Base-by-base conservation (phyloP, 2,329 filamentous ascomycete genomes). In the Lachnellula subtilissima region DNA sequence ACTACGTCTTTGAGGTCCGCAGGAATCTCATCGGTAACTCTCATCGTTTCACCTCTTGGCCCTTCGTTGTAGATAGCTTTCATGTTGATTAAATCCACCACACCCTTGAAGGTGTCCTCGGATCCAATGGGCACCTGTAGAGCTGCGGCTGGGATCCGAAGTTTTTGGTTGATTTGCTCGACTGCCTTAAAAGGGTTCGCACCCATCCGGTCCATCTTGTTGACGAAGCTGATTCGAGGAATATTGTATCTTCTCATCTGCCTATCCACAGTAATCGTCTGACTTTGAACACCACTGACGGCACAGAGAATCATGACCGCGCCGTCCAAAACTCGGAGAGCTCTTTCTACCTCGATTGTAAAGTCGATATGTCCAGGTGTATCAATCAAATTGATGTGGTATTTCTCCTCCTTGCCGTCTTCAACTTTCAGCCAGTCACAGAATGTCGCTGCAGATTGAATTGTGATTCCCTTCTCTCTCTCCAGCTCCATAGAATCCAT, bases 401-500 rank as follows among this genome's bases (percentile, higher is more conserved):
- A 99, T 66, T 86, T 91, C 74, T 96, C 86, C 52, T 97, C 91
- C 70, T 89, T 83, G 64, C 88, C 89, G 62, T 93, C 76, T 67
- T 90, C 86, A 73, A 84, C 86, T 78, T 96, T 97, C 64, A 88
- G 77, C 94, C 94, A 99, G 75, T 99, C 92, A 74, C 91, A 96
- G 73, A 96, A 99, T 0, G 94, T 99, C 23, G 94, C 94, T 11
- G 94, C 94, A 65, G 93, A 97, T 74, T 99, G 93, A 69, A 99
- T 99, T 56, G 94, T 99, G 72, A 99, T 99, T 68, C 94, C 94
- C 78, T 97, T 96, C 74, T 97, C 94, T 74, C 94, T 83, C 76
- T 99, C 94, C 65, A 99, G 80, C 67, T 99, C 94, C 94, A 99
- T 99, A 25, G 92, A 97, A 78, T 99, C 94, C 94, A 99, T 99